Percentiles rank a stretch among this genome's conserved stretches.
Conservation (phyloP, 2,329 filamentous ascomycete genomes). For the Metarhizium guizhouense region DNA sequence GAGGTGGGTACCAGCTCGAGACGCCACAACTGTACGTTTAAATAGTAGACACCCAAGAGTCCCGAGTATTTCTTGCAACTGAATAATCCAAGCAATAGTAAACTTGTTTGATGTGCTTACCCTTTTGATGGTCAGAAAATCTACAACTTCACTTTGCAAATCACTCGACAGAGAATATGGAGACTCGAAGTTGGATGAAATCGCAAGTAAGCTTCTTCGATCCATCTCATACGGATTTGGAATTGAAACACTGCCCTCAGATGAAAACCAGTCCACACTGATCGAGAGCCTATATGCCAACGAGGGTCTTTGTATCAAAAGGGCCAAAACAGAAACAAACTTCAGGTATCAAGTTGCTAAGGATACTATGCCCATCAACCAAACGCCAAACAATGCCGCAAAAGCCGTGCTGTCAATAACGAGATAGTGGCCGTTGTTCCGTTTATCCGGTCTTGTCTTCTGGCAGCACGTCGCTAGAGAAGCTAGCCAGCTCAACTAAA, state of each 20-base stretch:
- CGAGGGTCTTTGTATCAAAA: not conserved
- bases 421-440: not conserved
- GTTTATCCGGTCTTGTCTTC: not conserved
- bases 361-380: not conserved
- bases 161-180: no score
- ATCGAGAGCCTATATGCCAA: not conserved
- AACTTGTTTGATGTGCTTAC: no score
- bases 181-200: no score
- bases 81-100: no score
- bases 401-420: conserved; percentile 1
- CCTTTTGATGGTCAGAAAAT: no score
- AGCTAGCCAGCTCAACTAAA: not conserved
- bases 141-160: no score
- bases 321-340: not conserved
- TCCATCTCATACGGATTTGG: no score
- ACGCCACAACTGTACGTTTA: not conserved
- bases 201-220: no score
- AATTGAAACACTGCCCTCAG: no score
- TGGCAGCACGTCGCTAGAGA: not conserved
- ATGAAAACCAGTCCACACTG: no score
- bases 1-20: no score
- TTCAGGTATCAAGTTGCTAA: not conserved
- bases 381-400: conserved; percentile 7
- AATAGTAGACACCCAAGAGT: not conserved
- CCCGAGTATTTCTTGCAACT: no score